These are phyloP conservation scores for Cyberlindnera subsufficiens DNA, from an alignment of 805 yeast species.

Conservation along the genomic window DNA sequence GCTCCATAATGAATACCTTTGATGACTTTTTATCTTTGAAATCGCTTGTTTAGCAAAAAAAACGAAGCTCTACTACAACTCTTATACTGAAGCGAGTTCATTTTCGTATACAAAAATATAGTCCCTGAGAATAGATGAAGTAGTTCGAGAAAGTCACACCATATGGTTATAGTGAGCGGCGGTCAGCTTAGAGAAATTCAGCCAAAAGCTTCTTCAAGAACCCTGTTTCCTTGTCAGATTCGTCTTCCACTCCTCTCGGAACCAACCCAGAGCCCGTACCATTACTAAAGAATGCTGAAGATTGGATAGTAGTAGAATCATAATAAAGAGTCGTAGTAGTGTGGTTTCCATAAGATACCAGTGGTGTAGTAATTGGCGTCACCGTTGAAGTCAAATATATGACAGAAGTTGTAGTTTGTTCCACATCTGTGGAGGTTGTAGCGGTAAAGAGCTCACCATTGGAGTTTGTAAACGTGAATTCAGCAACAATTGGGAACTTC, in stretches of 20 bases:
- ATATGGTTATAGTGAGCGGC: too few relatives aligned
- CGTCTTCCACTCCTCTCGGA: slow-evolving; percentile 10
- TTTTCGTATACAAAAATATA: neutral
- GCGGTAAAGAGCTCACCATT: slow-evolving; percentile 20
- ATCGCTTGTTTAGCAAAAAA: too few relatives aligned
- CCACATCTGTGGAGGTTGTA: slow-evolving; percentile 21
- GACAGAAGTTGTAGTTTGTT: slow-evolving; percentile 18
- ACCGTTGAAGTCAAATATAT: slow-evolving; percentile 16
- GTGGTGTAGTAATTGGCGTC: slow-evolving; percentile 6
- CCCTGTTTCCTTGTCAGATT: neutral
- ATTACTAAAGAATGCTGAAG: slow-evolving; percentile 9
- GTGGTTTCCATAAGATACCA: neutral
- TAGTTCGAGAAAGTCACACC: too few relatives aligned
- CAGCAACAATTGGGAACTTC: slow-evolving; percentile 17
- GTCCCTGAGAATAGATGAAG: too few relatives aligned
- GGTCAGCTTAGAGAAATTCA: slow-evolving; percentile 4
- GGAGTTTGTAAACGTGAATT: slow-evolving; percentile 22
- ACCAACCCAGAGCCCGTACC: slow-evolving; percentile 10
- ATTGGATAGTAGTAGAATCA: slow-evolving; percentile 5
- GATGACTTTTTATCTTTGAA: neutral
- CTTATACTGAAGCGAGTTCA: neutral
- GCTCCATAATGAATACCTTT: neutral
- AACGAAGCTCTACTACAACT: too few relatives aligned
- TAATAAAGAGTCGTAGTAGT: slow-evolving; percentile 7
- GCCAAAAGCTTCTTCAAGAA: slow-evolving; percentile 13